Base-by-base conservation (phyloP, 805 yeast species). In the Yarrowia deformans region DNA sequence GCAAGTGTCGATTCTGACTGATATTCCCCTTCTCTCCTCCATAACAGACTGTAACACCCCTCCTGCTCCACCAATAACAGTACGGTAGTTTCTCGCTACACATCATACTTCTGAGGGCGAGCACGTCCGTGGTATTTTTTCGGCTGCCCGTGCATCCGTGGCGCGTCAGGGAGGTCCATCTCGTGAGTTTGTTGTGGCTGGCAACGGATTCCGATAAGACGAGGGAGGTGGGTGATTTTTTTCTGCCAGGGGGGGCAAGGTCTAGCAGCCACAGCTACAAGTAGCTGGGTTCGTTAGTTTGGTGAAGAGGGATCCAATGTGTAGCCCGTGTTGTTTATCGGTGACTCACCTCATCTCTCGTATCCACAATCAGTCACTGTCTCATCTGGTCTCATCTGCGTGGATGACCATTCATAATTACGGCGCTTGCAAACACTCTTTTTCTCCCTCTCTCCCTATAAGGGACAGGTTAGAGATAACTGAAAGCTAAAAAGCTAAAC, bases 401-500 rank as follows among this genome's bases (percentile, higher is more conserved):
- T 8, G 19, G 45, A 37, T 54, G 60, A 54, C 60, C 54, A 49
- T 49, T 49, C 52, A 23, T 16, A 16, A 39, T 40, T 40, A 40
- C 48, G 63, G 48, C 63, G 63, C 63, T 56, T 56, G 39, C 29
- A 35, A 56, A 39, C 46, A 23, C 16, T 16, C 29, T 23, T 23
- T 23, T 4, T 23, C 29, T 4, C 29, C 4, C 29, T 4, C 29
- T 23, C 2, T 23, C 16, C 61, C 61, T 40, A 40, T 23, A 40
- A 56, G 48, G 63, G 63, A 56, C 48, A 40, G 63, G 48, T 40
- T 56, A 40, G 63, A 56, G 63, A 56, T 56, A 56, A 56, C 63
- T 42, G 37, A 56, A 54, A 56, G 63, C 43, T 42, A 39, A 56
- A 56, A 54, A 42, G 48, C 63, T 56, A 29, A 54, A 54, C 35